These are phyloP conservation scores for Coprinopsis cinerea DNA, from an alignment of 768 basidiomycete genomes.

Conservation along the genomic window DNA sequence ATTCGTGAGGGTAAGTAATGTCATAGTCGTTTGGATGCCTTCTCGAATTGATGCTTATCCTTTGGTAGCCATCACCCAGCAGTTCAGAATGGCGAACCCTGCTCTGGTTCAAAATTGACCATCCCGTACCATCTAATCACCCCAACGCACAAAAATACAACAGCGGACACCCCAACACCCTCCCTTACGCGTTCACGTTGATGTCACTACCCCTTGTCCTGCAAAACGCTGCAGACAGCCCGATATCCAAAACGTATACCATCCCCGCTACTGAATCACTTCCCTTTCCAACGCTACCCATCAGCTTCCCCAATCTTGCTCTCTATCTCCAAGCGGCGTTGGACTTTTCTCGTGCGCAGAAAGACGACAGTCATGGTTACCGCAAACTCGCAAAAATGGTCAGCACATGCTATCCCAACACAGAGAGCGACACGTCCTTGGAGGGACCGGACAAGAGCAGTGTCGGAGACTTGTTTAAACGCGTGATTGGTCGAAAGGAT, in stretches of 20 bases:
- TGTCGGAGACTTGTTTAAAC: constrained; percentile 52
- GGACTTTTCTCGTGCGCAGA: constrained; percentile 59
- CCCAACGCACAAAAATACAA: constrained; percentile 42
- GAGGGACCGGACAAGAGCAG: constrained; percentile 31
- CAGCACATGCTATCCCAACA: constrained; percentile 56
- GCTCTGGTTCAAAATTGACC: constrained; percentile 73
- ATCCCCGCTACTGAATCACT: constrained; percentile 54
- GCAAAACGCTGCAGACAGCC: constrained; percentile 56
- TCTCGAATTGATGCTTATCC: neutral
- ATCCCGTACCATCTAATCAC: constrained; percentile 46
- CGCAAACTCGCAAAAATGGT: constrained; percentile 68
- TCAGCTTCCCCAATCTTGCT: constrained; percentile 70
- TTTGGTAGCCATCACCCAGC: neutral
- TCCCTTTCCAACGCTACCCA: constrained; percentile 67
- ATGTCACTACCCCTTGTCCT: constrained; percentile 55
- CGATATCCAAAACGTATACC: constrained; percentile 63
- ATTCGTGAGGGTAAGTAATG: constrained; percentile 58
- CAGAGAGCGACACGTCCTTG: constrained; percentile 24
- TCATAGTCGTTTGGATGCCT: neutral
- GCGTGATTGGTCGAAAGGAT: constrained; percentile 46
- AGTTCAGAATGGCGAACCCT: constrained; percentile 68
- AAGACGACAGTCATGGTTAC: constrained; percentile 55
- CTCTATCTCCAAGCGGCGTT: constrained; percentile 69
- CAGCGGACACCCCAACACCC: constrained; percentile 53
- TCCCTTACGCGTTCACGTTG: constrained; percentile 71